Conservation (phyloP, 495 filamentous ascomycete species). For the Podospora appendiculata region DNA sequence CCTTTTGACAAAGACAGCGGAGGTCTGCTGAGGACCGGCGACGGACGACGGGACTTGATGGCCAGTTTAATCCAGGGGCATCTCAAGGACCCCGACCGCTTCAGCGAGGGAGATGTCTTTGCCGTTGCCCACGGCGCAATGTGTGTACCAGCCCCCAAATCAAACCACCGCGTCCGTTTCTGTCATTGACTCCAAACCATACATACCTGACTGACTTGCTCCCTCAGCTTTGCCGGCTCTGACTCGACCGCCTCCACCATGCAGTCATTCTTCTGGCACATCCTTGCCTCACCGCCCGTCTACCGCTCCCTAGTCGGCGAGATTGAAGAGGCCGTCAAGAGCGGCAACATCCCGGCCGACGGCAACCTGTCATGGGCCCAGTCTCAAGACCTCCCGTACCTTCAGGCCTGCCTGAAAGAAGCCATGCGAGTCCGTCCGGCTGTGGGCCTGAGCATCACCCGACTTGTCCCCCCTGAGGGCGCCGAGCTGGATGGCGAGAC, state of each 20-base stretch:
- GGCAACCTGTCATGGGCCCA: slow-evolving; percentile 40
- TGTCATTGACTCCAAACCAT: background rate
- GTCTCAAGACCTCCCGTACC: slow-evolving; percentile 44
- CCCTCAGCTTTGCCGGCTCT: slow-evolving; percentile 46
- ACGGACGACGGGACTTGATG: slow-evolving; percentile 42
- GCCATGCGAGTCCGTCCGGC: slow-evolving; percentile 58
- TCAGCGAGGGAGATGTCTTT: slow-evolving; percentile 45
- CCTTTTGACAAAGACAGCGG: slow-evolving; percentile 37
- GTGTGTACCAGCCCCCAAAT: slow-evolving; percentile 18
- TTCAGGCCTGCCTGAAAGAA: slow-evolving; percentile 61
- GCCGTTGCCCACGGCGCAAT: slow-evolving; percentile 48
- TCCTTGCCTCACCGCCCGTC: slow-evolving; percentile 36
- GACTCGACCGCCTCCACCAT: slow-evolving; percentile 57
- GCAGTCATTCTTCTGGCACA: slow-evolving; percentile 47
- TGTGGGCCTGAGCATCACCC: slow-evolving; percentile 46
- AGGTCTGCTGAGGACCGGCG: slow-evolving; percentile 28
- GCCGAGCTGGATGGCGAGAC: slow-evolving; percentile 44
- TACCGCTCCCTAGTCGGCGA: slow-evolving; percentile 37
- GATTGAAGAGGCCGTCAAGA: slow-evolving; percentile 31
- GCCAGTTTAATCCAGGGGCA: slow-evolving; percentile 39
- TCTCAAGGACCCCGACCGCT: slow-evolving; percentile 36
- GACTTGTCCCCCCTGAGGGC: slow-evolving; percentile 45
- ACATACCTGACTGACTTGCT: slow-evolving; percentile 1
- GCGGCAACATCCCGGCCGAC: slow-evolving; percentile 29
- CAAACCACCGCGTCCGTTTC: background rate